Conservation (phyloP, 2,329 filamentous ascomycete genomes). For the Xylariaceae sp. region DNA sequence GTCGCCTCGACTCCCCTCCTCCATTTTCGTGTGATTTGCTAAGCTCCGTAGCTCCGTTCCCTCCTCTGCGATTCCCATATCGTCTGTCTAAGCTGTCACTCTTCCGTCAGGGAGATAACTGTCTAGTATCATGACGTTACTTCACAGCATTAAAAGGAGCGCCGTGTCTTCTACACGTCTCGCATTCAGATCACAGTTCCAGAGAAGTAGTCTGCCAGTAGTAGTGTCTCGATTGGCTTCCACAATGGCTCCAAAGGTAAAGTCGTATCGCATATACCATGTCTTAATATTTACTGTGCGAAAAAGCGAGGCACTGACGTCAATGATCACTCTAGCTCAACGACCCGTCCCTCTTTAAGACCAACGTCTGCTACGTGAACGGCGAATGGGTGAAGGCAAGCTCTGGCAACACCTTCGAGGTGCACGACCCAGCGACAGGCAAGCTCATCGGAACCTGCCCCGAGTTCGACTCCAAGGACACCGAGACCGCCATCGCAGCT, state of each 20-base stretch:
- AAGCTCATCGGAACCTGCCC: slow-evolving; percentile 77
- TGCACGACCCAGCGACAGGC: slow-evolving; percentile 79
- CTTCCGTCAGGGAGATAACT: neutral
- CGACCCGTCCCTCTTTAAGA: slow-evolving; percentile 78
- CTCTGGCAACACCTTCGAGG: slow-evolving; percentile 88
- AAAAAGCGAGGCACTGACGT: neutral
- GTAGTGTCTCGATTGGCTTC: slow-evolving; percentile 27
- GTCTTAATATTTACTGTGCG: neutral
- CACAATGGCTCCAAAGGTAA: slow-evolving; percentile 28
- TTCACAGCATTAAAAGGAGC: slow-evolving; percentile 24
- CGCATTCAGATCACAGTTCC: slow-evolving; percentile 26
- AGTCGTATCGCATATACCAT: neutral
- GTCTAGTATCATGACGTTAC: slow-evolving; percentile 25
- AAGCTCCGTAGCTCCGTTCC: too few species aligned
- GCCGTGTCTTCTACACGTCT: slow-evolving; percentile 20
- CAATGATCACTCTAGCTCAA: slow-evolving; percentile 53
- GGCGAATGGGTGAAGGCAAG: slow-evolving; percentile 85
- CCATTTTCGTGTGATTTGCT: too few species aligned
- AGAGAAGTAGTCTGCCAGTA: slow-evolving; percentile 27
- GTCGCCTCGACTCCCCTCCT: too few species aligned
- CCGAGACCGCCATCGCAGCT: slow-evolving; percentile 76
- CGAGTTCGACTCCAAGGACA: slow-evolving; percentile 77
- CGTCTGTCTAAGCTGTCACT: too few species aligned
- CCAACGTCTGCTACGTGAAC: slow-evolving; percentile 79
- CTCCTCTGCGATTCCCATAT: too few species aligned